phyloP scores from a whole-genome alignment of 1,139 yeast species.

The Maudiozyma humilis region DNA sequence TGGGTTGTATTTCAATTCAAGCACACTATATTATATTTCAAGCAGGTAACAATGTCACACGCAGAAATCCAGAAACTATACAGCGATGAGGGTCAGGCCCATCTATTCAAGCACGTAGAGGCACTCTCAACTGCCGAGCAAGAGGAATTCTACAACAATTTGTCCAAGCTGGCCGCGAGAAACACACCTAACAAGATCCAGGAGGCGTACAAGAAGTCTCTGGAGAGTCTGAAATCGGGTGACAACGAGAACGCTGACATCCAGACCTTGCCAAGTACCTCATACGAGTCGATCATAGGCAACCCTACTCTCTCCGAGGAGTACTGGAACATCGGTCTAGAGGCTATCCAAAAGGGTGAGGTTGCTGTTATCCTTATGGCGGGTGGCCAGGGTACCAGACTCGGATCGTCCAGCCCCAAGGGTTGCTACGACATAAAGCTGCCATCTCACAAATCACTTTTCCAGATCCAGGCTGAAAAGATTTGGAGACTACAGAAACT shows the following conservation, averaged over 20 bases:
- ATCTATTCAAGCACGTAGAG: constrained; percentile 24
- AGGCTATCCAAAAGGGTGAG: constrained; percentile 58
- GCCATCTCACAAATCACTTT: constrained; percentile 76
- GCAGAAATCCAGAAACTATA: constrained; percentile 14
- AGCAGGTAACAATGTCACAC: constrained; percentile 5
- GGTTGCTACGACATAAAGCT: constrained; percentile 87
- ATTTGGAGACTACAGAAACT: constrained; percentile 55
- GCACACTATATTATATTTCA: too few species aligned
- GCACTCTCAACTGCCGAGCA: constrained; percentile 14
- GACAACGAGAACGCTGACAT: constrained; percentile 11
- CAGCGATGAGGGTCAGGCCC: constrained; percentile 23
- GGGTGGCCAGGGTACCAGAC: constrained; percentile 96
- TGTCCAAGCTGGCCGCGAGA: constrained; percentile 16
- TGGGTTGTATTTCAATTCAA: too few species aligned
- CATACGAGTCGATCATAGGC: constrained; percentile 27
- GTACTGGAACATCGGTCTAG: constrained; percentile 58
- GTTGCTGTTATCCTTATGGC: constrained; percentile 92
- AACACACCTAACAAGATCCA: constrained; percentile 17
- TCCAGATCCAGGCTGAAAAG: constrained; percentile 90
- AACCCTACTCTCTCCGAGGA: constrained; percentile 26
- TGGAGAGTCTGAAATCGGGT: constrained; percentile 12
- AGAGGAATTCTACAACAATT: constrained; percentile 13
- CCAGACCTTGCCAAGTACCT: constrained; percentile 26
- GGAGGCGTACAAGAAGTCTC: constrained; percentile 23
- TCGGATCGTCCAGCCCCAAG: constrained; percentile 84